Base-by-base conservation (phyloP, 2,329 filamentous ascomycete species). In the Xylariales sp. region DNA sequence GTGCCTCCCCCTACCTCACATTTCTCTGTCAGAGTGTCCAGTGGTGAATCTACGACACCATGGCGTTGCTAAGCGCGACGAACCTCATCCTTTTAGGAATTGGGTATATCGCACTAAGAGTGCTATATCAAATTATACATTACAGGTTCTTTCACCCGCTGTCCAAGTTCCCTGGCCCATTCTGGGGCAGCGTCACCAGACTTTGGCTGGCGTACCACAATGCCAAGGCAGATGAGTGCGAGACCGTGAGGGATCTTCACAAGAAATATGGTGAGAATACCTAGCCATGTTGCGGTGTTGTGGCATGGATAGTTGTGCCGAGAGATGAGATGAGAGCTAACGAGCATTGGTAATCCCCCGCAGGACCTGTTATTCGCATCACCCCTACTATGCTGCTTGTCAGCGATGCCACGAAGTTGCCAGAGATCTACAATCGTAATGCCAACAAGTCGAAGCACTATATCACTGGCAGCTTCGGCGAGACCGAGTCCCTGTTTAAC, bases 371-470 rank as follows among this genome's bases (percentile, higher is more conserved):
- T 13, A 60, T 78, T 28, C 66, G 72, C 15, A 65, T 77, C 41
- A 70, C 68, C 5, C 73, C 72, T 0, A 74, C 70, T 0, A 60
- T 77, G 47, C 62, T 78, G 15, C 57, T 76, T 5, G 68, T 77
- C 39, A 68, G 56, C 49, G 72, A 75, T 47, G 66, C 76, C 0
- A 69, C 62, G 2, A 70, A 74, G 49, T 62, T 81, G 3, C 76
- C 76, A 0, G 63, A 67, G 12, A 69, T 81, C 18, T 81, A 80
- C 56, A 62, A 66, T 37, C 68, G 74, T 16, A 61, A 72, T 44
- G 74, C 69, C 5, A 64, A 76, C 55, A 81, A 81, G 50, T 72
- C 71, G 1, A 65, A 74, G 33, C 70, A 77, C 53, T 81, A 80
- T 50, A 74, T 78, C 41, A 72, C 74, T 0, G 75, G 74, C 15